Base-by-base conservation (phyloP, 2,329 filamentous ascomycete genomes). In the Drechmeria coniospora region DNA sequence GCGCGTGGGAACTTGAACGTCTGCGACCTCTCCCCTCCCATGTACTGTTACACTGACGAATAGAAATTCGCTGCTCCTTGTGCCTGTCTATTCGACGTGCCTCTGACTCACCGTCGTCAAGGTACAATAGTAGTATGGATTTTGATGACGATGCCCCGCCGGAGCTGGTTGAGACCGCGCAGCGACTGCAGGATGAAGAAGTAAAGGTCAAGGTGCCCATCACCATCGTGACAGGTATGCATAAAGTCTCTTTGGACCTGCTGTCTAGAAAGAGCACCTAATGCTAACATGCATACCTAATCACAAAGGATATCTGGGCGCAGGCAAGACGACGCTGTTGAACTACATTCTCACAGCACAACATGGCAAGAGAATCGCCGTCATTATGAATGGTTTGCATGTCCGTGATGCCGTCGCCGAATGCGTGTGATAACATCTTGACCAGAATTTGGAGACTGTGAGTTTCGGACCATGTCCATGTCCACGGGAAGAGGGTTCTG, bases 341-440 rank as follows among this genome's bases (percentile, higher is more conserved):
- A 95, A 98, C 51, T 93, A 95, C 51, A 95, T 98, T 35, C 62
- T 98, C 28, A 92, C 79, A 16, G 84, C 86, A 32, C 77, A 87
- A 35, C 90, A 98, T 64, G 87, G 87, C 51, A 95, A 95, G 64
- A 93, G 84, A 46, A 90, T 98, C 50, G 90, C 90, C 8, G 90
- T 98, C 10, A 95, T 98, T 32, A 71, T 98, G 60, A 98, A 98
- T 53, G 84, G 82, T 47, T 34, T 32, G 40, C 30, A 22, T 17
- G 6, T 5, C 28, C 21, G 6, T 5, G 4, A 23, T 12, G 28
- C 15, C 13, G 16, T 10, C 12, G 14, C 4, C 14, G 6, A 12
- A 8, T 23, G 17, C 21, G 17, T 7, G 8, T 13, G 16, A 16
- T 33, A 12, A 32, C 28, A 3, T n/a, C 7, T 13, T 4, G 9